phyloP scores from a whole-genome alignment of 2,329 filamentous ascomycete species.

The Raffaelea albimanens region DNA sequence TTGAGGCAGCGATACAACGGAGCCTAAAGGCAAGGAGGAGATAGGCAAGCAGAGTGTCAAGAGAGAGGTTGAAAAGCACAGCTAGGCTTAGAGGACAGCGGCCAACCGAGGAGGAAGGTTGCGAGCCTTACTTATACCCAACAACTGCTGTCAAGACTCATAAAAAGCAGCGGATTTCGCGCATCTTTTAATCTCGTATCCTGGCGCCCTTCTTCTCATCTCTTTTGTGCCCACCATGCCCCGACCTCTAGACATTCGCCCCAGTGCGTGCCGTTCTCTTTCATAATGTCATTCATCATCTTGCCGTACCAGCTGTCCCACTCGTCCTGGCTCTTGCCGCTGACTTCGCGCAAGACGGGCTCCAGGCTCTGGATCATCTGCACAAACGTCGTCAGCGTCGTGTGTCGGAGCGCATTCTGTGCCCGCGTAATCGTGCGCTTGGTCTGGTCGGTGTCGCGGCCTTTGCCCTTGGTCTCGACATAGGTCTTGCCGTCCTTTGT shows the following conservation, averaged over 20 bases:
- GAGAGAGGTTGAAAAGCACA: too few relatives aligned
- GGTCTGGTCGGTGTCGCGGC: slow-evolving; percentile 16
- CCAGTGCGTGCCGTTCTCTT: slow-evolving; percentile 67
- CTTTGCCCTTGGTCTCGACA: slow-evolving; percentile 34
- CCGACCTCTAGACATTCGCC: slow-evolving; percentile 82
- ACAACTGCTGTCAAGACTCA: too few relatives aligned
- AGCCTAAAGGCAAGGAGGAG: slow-evolving; percentile 14
- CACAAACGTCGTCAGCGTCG: slow-evolving; percentile 71
- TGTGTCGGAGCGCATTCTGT: slow-evolving; percentile 65
- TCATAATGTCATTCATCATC: slow-evolving; percentile 77
- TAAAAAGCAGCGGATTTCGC: not conserved
- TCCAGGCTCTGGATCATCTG: slow-evolving; percentile 81
- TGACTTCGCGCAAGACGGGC: slow-evolving; percentile 69
- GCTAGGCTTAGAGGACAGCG: too few relatives aligned
- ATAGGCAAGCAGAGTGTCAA: too few relatives aligned
- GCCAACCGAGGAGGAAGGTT: too few relatives aligned
- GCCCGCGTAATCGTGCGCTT: slow-evolving; percentile 45
- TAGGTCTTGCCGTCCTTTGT: slow-evolving; percentile 53
- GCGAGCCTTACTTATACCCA: not conserved
- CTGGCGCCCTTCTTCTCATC: slow-evolving; percentile 16
- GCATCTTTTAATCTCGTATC: too few relatives aligned
- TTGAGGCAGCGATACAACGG: slow-evolving; percentile 70
- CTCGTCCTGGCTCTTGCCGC: slow-evolving; percentile 80
- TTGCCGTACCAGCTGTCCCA: slow-evolving; percentile 85
- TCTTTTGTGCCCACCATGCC: slow-evolving; percentile 83